Evolutionary conservation across 371 early-diverging fungal genomes (phyloP).

Genomic region (Furculomyces boomerangus): DNA sequence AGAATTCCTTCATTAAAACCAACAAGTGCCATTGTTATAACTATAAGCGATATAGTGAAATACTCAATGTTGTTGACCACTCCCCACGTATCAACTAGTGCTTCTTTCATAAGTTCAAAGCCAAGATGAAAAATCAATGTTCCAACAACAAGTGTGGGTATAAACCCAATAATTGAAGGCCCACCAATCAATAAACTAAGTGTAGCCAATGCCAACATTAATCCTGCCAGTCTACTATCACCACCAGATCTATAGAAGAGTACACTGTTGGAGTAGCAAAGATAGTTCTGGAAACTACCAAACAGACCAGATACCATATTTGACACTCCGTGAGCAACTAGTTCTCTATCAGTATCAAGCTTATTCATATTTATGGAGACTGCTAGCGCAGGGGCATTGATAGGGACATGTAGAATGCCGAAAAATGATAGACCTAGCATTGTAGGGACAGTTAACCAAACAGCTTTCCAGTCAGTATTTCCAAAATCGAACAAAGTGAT

Average conservation of each 20-base stretch:
- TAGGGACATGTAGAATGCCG: conserved; percentile 89
- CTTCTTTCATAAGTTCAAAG: conserved; percentile 77
- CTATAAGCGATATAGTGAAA: conserved; percentile 64
- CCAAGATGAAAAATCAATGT: conserved; percentile 88
- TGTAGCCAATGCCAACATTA: conserved; percentile 65
- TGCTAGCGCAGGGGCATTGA: conserved; percentile 80
- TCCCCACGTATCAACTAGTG: conserved; percentile 67
- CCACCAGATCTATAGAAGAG: conserved; percentile 86
- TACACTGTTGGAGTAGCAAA: conserved; percentile 78
- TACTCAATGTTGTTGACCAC: conserved; percentile 75
- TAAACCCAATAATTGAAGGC: conserved; percentile 68
- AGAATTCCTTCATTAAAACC: conserved; percentile 92
- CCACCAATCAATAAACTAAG: conserved; percentile 63
- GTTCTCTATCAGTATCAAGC: conserved; percentile 79
- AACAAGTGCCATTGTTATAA: conserved; percentile 61
- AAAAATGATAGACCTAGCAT: conserved; percentile 88
- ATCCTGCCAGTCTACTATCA: conserved; percentile 62
- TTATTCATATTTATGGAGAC: conserved; percentile 71
- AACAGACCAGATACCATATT: conserved; percentile 62
- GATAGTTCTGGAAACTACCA: conserved; percentile 72
- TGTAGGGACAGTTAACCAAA: conserved; percentile 62
- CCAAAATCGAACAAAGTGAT: conserved; percentile 59
- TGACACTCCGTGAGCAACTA: conserved; percentile 83
- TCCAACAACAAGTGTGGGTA: conserved; percentile 85
- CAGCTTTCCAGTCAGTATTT: conserved; percentile 55